phyloP scores from a whole-genome alignment of 2,329 filamentous ascomycete species.

The Pestalotiopsis fici region DNA sequence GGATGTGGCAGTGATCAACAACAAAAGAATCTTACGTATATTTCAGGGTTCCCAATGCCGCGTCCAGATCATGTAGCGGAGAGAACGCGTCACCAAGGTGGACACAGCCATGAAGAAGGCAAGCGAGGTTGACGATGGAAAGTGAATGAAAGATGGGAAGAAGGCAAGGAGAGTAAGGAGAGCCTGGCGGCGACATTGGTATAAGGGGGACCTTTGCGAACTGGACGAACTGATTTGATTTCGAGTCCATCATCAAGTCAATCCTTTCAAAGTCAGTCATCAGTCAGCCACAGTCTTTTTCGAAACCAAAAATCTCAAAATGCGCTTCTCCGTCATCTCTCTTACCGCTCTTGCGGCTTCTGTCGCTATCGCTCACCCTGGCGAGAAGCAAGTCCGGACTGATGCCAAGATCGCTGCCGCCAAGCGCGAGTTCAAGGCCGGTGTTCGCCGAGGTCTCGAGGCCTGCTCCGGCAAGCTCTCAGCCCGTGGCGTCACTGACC shows the following conservation, averaged over 20 bases:
- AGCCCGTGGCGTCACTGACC: neutral
- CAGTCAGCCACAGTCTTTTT: neutral
- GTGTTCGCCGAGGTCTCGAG: neutral
- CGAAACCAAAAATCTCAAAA: neutral
- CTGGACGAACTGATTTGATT: neutral
- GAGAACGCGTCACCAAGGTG: neutral
- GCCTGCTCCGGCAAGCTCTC: slow-evolving; percentile 1
- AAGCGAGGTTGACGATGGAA: neutral
- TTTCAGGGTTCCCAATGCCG: neutral
- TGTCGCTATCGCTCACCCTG: neutral
- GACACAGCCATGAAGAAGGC: neutral
- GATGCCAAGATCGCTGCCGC: neutral
- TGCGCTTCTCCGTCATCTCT: neutral
- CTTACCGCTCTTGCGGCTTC: neutral
- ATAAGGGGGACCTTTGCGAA: neutral
- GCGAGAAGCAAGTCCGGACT: neutral
- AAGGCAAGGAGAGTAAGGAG: neutral
- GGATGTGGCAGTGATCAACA: neutral
- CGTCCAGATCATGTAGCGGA: neutral
- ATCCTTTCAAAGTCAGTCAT: neutral
- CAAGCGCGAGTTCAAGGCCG: neutral
- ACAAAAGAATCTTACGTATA: neutral
- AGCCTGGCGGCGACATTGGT: neutral
- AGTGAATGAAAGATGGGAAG: neutral
- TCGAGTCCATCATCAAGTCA: neutral